Evolutionary conservation across 495 filamentous ascomycete species (phyloP).

Genomic region (Penicillium samsonianum): DNA sequence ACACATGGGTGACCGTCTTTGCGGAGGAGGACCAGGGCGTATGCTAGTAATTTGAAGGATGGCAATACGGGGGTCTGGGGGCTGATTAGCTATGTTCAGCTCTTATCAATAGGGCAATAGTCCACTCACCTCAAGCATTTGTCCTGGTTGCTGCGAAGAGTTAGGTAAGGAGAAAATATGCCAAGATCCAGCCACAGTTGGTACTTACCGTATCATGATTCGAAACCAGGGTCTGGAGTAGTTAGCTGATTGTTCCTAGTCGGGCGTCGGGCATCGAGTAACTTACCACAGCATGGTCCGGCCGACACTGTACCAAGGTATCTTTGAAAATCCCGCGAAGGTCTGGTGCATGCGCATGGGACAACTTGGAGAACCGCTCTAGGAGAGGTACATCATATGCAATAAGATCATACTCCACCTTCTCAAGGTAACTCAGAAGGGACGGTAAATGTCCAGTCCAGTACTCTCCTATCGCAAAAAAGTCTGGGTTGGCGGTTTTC

Average conservation of each 20-base stretch:
- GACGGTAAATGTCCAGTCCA: slow-evolving; percentile 62
- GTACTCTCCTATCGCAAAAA: slow-evolving; percentile 74
- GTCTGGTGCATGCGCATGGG: slow-evolving; percentile 53
- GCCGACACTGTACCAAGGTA: slow-evolving; percentile 57
- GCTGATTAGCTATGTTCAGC: slow-evolving; percentile 12
- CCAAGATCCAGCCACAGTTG: neutral
- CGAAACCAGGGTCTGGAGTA: slow-evolving; percentile 39
- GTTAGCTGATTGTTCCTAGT: slow-evolving; percentile 16
- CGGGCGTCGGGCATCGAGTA: neutral
- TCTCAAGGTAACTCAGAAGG: slow-evolving; percentile 59
- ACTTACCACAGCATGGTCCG: slow-evolving; percentile 64
- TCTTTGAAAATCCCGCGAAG: slow-evolving; percentile 61
- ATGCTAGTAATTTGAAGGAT: slow-evolving; percentile 61
- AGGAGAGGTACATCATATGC: slow-evolving; percentile 72
- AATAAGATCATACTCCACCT: slow-evolving; percentile 57
- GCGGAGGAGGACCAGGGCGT: slow-evolving; percentile 67
- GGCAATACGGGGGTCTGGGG: slow-evolving; percentile 48
- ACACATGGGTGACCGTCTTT: slow-evolving; percentile 66
- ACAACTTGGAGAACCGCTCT: slow-evolving; percentile 61
- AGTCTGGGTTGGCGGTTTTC: slow-evolving; percentile 47
- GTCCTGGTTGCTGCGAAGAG: slow-evolving; percentile 55
- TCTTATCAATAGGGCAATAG: neutral
- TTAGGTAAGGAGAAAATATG: slow-evolving; percentile 1
- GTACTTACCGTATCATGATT: slow-evolving; percentile 49
- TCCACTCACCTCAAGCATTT: slow-evolving; percentile 53